Base-by-base conservation (phyloP, 2,329 filamentous ascomycete species). In the Anisogramma anomala region DNA sequence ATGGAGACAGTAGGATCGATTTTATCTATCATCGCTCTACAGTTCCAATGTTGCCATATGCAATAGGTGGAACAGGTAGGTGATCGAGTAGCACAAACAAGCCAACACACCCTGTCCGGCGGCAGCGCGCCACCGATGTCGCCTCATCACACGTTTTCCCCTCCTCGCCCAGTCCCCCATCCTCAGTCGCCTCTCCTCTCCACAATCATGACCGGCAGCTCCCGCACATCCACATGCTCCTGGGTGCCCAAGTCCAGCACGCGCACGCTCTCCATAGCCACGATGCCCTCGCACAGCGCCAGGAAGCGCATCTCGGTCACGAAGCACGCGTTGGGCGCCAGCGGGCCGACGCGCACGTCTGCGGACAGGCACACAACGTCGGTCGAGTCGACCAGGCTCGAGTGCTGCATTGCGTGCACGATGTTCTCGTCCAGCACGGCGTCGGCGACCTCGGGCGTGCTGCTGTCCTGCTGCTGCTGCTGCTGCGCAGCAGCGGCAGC, bases 331-430 rank as follows among this genome's bases (percentile, higher is more conserved):
- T 75, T 76, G 0, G 84, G 76, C 19, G 77, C 73, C 27, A 91
- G 62, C 23, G 82, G 82, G 0, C 84, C 84, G 22, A 88, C 72
- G 23, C 82, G 69, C 18, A 80, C 74, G 57, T 88, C 83, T 3
- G 82, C 79, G 43, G 78, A 86, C 36, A 88, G 63, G 52, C 80
- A 86, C n/a, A 86, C 66, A 23, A 88, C 62, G 49, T 86, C 80
- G 2, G 77, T 71, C 8, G 69, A 64, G 43, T 84, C 80, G 19
- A 78, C 64, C 19, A 71, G 63, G 14, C 77, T 75, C 54, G 70
- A 77, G 55, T 74, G 75, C 55, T 85, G 82, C 65, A 82, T 74
- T 14, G 78, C 79, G 54, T 84, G 78, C 26, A 86, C 66, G 22
- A 82, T 67, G 42, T 77, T 81, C 47, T 84, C 80, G 50, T 87